Evolutionary conservation across 306 rosid species (phyloP).

Genomic region (Inga laurina): DNA sequence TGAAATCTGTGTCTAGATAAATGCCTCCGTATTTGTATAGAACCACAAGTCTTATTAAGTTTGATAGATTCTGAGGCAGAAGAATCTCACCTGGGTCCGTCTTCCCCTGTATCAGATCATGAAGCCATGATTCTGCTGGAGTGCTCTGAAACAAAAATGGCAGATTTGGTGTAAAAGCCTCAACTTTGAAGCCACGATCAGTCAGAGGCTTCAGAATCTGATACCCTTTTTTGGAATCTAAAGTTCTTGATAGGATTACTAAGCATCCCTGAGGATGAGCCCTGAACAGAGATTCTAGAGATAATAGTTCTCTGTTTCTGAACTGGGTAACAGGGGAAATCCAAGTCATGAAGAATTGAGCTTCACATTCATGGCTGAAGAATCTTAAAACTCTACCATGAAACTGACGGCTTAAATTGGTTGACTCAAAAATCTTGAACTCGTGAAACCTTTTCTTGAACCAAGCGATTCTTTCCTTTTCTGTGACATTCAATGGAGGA

Average conservation of each 20-base stretch:
- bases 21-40: conserved; percentile 78
- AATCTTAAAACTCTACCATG: conserved; percentile 48
- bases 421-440: conserved; percentile 53
- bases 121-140: conserved; percentile 67
- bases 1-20: conserved; percentile 73
- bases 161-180: conserved; percentile 66
- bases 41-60: conserved; percentile 65
- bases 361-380: conserved; percentile 40
- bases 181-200: conserved; percentile 59
- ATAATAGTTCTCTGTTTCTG: conserved; percentile 52
- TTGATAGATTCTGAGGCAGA: conserved; percentile 73
- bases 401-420: conserved; percentile 33
- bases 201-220: conserved; percentile 59
- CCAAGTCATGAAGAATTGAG: conserved; percentile 71
- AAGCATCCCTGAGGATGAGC: conserved; percentile 71
- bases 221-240: conserved; percentile 55
- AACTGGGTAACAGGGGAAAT: conserved; percentile 46
- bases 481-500: conserved; percentile 48
- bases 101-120: conserved; percentile 55
- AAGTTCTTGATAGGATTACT: conserved; percentile 61
- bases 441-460: conserved; percentile 36
- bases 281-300: conserved; percentile 61
- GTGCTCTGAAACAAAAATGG: conserved; percentile 58
- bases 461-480: conserved; percentile 54
- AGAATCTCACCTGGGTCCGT: conserved; percentile 88